phyloP scores from a whole-genome alignment of 495 filamentous ascomycete species.

The Xylaria grammica region DNA sequence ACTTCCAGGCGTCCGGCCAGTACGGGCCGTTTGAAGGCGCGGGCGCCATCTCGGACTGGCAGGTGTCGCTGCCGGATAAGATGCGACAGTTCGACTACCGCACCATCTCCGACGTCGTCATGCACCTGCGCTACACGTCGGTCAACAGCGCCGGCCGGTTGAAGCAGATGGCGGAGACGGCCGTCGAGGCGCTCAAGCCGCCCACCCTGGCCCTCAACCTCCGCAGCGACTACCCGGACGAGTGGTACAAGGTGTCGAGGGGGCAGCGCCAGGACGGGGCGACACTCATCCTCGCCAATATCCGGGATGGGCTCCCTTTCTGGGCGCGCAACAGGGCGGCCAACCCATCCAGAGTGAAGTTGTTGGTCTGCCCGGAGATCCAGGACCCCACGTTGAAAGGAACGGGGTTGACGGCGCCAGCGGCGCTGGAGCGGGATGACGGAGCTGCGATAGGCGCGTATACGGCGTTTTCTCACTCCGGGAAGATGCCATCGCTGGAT shows the following conservation, averaged over 20 bases:
- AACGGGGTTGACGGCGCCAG: no score
- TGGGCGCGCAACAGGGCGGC: no score
- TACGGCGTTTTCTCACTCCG: neutral
- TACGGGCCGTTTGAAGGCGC: conserved; percentile 51
- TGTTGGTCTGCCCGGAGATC: no score
- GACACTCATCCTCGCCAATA: no score
- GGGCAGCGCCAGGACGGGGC: no score
- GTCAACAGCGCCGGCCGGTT: conserved; percentile 25
- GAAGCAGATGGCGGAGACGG: neutral
- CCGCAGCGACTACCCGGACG: no score
- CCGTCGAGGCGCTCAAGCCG: no score
- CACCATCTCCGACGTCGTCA: conserved; percentile 39
- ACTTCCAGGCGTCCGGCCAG: conserved; percentile 31
- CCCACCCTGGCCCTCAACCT: no score
- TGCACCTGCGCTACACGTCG: conserved; percentile 42
- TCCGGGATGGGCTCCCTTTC: no score
- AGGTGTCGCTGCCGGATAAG: conserved; percentile 23
- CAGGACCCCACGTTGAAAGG: no score
- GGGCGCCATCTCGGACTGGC: conserved; percentile 38
- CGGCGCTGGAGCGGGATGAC: neutral
- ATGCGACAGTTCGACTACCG: conserved; percentile 41
- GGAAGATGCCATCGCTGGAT: neutral
- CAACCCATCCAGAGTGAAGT: no score
- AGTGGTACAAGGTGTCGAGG: no score
- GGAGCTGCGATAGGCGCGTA: neutral